Base-by-base conservation (phyloP, 352 stramenopile species). In the Globisporangium irregulare region DNA sequence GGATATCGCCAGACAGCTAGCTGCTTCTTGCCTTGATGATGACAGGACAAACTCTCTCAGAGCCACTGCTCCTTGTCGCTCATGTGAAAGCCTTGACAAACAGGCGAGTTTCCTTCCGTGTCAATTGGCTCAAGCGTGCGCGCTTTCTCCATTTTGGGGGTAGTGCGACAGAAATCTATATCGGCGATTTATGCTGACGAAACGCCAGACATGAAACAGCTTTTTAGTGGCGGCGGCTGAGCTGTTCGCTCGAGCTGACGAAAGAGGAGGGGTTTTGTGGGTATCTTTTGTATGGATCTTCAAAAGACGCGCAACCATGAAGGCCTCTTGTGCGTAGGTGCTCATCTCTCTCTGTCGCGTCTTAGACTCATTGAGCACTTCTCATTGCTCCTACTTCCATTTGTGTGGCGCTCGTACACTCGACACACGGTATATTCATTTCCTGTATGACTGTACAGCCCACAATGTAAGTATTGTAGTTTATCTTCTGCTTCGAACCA, bases 381-480 rank as follows among this genome's bases (percentile, higher is more conserved):
- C 41, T n/a, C 18, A 27, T 10, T 41, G 15, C 27, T 36, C 10
- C 10, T 58, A 4, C 25, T 8, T 58, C 3, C 2, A 14, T 24
- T 20, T 14, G 14, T 7, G 7, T 18, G 29, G 7, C 48, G 59
- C 43, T 65, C 27, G 59, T 46, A n/a, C 25, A 1, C 18, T 59
- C 27, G 18, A 5, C 25, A 48, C 18, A 10, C 55, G 15, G 4
- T 32, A 1, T 12, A 4, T 51, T 4, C 12, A 41, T 38, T 24
- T 22, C 15, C 9, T 8, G 1, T 2, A 25, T 12, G 24, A 36
- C 32, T 56, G 29, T 24, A 32, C 57, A 60, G 50, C 62, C 18
- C 51, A 67, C 34, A 67, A 55, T 61, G 60, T 66, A 29, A 50
- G 41, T 18, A 15, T n/a, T 50, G 4, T 50, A 9, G 18, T 20